Evolutionary conservation across 352 stramenopile genomes (phyloP), one percentile per base, ranked within the genome.

Genomic region (Globisporangium sylvaticum): DNA sequence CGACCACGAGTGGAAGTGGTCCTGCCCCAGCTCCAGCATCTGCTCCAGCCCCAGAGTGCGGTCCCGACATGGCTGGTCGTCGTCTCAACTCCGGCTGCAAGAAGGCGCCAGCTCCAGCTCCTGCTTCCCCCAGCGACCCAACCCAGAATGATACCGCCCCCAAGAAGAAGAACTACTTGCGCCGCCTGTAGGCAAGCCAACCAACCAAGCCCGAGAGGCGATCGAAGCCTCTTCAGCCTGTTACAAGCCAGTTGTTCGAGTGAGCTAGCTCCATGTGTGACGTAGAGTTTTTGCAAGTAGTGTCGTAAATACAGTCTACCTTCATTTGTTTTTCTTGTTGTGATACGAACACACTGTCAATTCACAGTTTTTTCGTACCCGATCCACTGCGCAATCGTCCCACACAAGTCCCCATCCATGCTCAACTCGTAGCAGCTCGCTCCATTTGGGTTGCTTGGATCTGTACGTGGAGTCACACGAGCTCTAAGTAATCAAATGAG

Each of bases 161-260:
- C 52, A 37, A 58, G 53, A 58, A 20, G 52, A 58, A 58, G 52
- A 58, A 31, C 53, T 58, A 58, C 53, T 15, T 58, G 53, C 53
- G 53, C 7, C 44, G 44, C 0, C 53, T 42, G 53, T 58, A 42
- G 34, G 15, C 12, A 34, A 31, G 8, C 25, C 12, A 58, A 8
- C 14, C 25, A 39, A 39, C 25, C 53, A 34, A 42, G 5, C 14
- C 14, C 20, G 4, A 42, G 27, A 58, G 53, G 31, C 18, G 53
- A 42, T 15, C 53, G 27, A 20, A 58, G 53, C 31, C 53, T 42
- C 27, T 37, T 22, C 34, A 10, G 9, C 10, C 15, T 27, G 27
- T 22, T 15, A 57, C 3, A 27, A 58, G 25, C 31, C 25, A 37
- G 18, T 58, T 15, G 53, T 58, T 15, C 15, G 34, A 42, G 15